Percentiles rank a stretch among this genome's conserved stretches.
phyloP scores from a whole-genome alignment of 768 basidiomycete genomes.

The Russula brevipes region DNA sequence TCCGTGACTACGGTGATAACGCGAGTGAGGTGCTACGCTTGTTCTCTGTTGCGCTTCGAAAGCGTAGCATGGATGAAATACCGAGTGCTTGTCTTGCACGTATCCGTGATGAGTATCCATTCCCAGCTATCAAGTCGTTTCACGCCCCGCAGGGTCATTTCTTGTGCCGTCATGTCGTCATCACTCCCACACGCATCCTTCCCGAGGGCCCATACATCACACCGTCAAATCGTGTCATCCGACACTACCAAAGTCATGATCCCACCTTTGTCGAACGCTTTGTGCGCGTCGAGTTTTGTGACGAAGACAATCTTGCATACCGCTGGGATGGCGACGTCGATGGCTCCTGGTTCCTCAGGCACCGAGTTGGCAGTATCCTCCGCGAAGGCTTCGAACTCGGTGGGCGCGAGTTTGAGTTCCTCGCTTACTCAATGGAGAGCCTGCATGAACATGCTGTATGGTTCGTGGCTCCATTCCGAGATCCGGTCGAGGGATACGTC shows the following conservation, averaged over 20 bases:
- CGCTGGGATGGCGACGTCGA: conserved; percentile 65
- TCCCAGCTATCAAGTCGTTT: conserved; percentile 22
- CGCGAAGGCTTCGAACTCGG: conserved; percentile 63
- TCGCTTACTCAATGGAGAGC: conserved; percentile 75
- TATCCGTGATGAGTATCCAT: conserved; percentile 29
- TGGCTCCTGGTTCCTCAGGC: conserved; percentile 44
- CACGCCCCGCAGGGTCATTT: conserved; percentile 41
- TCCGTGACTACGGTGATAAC: conserved; percentile 18
- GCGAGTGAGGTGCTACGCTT: conserved; percentile 49
- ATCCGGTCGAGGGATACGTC: conserved; percentile 41
- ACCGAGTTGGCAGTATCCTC: conserved; percentile 33
- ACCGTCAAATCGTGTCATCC: conserved; percentile 77
- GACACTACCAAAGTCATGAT: conserved; percentile 40
- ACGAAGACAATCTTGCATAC: conserved; percentile 69
- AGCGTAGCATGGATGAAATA: conserved; percentile 38
- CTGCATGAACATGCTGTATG: conserved; percentile 74
- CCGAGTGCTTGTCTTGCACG: conserved; percentile 45
- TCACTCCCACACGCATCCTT: conserved; percentile 69
- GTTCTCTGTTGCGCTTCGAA: conserved; percentile 47
- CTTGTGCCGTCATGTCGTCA: conserved; percentile 64
- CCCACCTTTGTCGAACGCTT: conserved; percentile 58
- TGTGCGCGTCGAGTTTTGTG: conserved; percentile 75
- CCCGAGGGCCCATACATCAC: conserved; percentile 69
- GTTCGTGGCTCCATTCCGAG: conserved; percentile 64
- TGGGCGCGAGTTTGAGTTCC: conserved; percentile 67